Evolutionary conservation across 2,329 filamentous ascomycete genomes (phyloP), one percentile per base, ranked within the genome.

Genomic region (Drechslera avenae): DNA sequence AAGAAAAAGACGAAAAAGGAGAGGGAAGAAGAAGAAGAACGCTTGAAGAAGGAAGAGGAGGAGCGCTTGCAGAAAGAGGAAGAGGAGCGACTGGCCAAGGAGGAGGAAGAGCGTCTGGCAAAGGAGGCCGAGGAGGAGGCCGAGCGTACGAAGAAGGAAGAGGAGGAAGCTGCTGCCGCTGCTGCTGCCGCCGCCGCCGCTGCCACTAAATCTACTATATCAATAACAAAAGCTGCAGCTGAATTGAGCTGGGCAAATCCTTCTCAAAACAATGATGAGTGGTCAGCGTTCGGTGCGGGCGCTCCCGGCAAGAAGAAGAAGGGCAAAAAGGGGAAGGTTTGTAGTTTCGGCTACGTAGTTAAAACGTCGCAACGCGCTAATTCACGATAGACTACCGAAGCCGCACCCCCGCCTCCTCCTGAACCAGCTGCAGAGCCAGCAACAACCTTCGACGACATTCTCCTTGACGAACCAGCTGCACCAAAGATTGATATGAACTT

Each of bases 401-500:
- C 65, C 39, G 53, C 53, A 47, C 59, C 64, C 50, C 66, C 65
- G 44, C 68, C 64, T 47, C 62, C 67, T 56, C 66, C 64, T 46
- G 61, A 60, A 47, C 65, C 68, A 49, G 64, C 70, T 35, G 55
- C 55, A 39, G 67, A 35, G 26, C 46, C 62, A 54, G 71, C 74
- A 46, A 75, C 74, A 63, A 75, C 73, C 44, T 78, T 79, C 56
- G 75, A 79, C 59, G 76, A 78, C 45, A 74, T 79, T 60, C 69
- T 73, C 62, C 66, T 79, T 59, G 69, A 79, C 69, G 74, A 80
- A 48, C 63, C 56, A 30, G 57, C 52, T 37, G 75, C 73, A 43
- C 78, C 78, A 17, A 78, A 79, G 65, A 73, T 80, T 57, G 76
- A 79, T 52, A 68, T 80, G 53, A 75, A 74, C 54, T 77, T 79